phyloP scores from a whole-genome alignment of 352 stramenopile genomes.

The Blastocystis hominis region DNA sequence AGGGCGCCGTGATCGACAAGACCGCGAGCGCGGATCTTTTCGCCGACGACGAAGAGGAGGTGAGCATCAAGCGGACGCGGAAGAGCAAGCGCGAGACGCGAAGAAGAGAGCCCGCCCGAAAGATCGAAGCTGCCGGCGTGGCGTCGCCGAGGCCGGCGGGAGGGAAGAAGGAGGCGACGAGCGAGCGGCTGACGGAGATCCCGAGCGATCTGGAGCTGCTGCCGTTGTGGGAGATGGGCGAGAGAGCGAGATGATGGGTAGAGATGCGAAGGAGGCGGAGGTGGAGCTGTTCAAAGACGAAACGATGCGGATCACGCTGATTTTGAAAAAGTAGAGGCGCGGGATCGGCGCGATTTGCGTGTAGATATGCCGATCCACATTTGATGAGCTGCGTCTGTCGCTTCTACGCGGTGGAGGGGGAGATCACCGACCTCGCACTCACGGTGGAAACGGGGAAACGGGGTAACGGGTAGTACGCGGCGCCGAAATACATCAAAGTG shows the following conservation, averaged over 20 bases:
- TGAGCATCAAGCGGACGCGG: constrained; percentile 27
- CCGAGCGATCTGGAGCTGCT: background rate
- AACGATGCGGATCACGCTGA: background rate
- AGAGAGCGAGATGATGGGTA: background rate
- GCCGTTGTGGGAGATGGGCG: background rate
- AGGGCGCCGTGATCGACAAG: background rate
- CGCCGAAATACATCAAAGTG: constrained; percentile 35
- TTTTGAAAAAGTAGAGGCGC: constrained; percentile 1
- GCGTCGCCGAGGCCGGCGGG: background rate
- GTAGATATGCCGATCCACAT: background rate
- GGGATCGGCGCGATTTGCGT: background rate
- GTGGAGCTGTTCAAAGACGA: constrained; percentile 4
- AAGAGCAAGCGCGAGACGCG: background rate
- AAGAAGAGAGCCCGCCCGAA: background rate
- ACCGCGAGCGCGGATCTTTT: background rate
- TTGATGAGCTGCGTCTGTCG: background rate
- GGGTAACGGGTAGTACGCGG: background rate
- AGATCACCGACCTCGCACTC: background rate
- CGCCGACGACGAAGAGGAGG: constrained; percentile 27
- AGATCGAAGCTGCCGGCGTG: background rate
- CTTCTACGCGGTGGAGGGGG: background rate
- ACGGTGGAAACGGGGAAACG: background rate
- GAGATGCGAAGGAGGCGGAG: constrained; percentile 22
- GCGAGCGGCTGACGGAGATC: background rate
- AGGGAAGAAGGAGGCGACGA: background rate